Evolutionary conservation across 371 early-diverging fungal genomes (phyloP).

Genomic region (Mucor velutinosus): DNA sequence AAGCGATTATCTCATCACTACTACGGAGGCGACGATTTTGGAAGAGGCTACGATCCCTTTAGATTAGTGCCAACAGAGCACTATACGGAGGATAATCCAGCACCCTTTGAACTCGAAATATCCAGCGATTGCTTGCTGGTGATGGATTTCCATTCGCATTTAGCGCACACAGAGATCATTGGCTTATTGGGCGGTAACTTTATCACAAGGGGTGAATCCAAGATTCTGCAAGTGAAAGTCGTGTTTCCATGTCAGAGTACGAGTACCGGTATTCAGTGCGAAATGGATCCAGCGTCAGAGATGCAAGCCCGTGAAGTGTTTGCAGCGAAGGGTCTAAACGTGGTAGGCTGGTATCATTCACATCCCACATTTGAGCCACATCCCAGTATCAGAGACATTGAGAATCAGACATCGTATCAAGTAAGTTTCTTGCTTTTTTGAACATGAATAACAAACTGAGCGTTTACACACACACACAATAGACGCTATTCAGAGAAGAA

Average conservation of each 20-base stretch:
- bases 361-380: slow-evolving; percentile 47
- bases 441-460: too few relatives aligned
- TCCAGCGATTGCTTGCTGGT: slow-evolving; percentile 47
- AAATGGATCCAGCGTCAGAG: slow-evolving; percentile 83
- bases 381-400: slow-evolving; percentile 61
- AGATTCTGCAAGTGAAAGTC: slow-evolving; percentile 27
- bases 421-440: background rate
- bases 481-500: slow-evolving; percentile 66
- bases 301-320: slow-evolving; percentile 75
- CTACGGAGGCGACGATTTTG: slow-evolving; percentile 45
- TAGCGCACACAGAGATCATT: slow-evolving; percentile 84
- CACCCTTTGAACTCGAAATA: slow-evolving; percentile 67
- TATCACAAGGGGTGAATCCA: background rate
- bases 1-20: slow-evolving; percentile 28
- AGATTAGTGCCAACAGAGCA: slow-evolving; percentile 62
- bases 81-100: slow-evolving; percentile 50
- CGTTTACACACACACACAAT: too few relatives aligned
- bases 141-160: slow-evolving; percentile 88
- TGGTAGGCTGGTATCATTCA: slow-evolving; percentile 78
- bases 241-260: slow-evolving; percentile 70
- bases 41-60: slow-evolving; percentile 67
- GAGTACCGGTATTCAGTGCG: slow-evolving; percentile 78
- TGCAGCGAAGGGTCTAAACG: slow-evolving; percentile 64
- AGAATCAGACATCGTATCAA: slow-evolving; percentile 83
- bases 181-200: slow-evolving; percentile 79